A percentile compares a stretch with the other conserved stretches of the same genome.
phyloP scores from a whole-genome alignment of 768 basidiomycete genomes.

The Pisolithus orientalis region DNA sequence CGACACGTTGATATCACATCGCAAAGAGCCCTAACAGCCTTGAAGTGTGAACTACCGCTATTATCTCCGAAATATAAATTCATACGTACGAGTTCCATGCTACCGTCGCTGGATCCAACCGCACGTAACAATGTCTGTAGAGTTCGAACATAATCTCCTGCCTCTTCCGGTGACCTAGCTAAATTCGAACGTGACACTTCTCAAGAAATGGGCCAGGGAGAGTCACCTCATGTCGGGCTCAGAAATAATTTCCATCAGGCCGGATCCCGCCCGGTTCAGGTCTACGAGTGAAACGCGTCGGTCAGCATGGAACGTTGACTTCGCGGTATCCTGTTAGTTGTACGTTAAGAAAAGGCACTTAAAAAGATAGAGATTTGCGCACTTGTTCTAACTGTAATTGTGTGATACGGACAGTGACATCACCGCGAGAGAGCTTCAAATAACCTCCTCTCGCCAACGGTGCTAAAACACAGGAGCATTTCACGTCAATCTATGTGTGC shows the following conservation, averaged over 20 bases:
- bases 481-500: neutral
- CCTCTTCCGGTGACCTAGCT: constrained; percentile 76
- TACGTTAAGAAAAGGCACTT: neutral
- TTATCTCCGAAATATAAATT: neutral
- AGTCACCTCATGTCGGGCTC: constrained; percentile 77
- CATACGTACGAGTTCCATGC: constrained; percentile 86
- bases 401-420: constrained; percentile 66
- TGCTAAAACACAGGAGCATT: constrained; percentile 36
- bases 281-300: constrained; percentile 62
- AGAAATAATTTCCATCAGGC: constrained; percentile 94
- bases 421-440: constrained; percentile 38
- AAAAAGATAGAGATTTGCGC: constrained; percentile 8
- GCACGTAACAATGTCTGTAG: constrained; percentile 78
- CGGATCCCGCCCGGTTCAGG: constrained; percentile 85
- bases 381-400: constrained; percentile 98
- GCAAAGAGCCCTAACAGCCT: constrained; percentile 69
- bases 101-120: constrained; percentile 86
- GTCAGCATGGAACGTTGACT: constrained; percentile 58
- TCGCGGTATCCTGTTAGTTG: constrained; percentile 74
- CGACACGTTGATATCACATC: constrained; percentile 95
- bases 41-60: constrained; percentile 4
- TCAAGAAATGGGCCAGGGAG: neutral
- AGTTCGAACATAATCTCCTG: constrained; percentile 76
- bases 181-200: neutral
- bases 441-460: constrained; percentile 71